Evolutionary conservation across 2,329 filamentous ascomycete genomes (phyloP), one percentile per base, ranked within the genome.

Genomic region (Colletotrichum somersetense): DNA sequence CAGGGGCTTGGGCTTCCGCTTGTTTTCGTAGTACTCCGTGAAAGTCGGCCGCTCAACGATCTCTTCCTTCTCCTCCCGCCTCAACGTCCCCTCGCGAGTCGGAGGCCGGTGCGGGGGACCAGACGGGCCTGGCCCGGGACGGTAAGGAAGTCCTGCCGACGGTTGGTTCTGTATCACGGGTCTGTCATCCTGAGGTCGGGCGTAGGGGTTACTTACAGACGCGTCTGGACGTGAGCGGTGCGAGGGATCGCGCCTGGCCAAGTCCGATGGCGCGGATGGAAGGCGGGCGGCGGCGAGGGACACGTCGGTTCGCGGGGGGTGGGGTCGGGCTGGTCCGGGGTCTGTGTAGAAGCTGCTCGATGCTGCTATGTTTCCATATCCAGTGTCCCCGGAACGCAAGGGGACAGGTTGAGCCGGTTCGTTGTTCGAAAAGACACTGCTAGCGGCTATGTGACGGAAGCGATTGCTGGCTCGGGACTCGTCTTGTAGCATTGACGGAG

Each of bases 131-230:
- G 35, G 20, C 6, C 23, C 16, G 23, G 55, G 2, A 11, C 40
- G 10, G 18, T 18, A 53, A 57, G 30, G 30, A 14, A 23, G 3
- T 18, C 18, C 38, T 35, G 20, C 16, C 35, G 62, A 26, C 38
- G 61, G 20, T 26, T 40, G 20, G 20, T 72, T 59, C 58, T 70
- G 70, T 52, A 67, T 72, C 59, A 72, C 40, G 53, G 61, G 40
- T 44, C 40, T 62, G 66, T 72, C 44, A 72, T 56, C 55, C 55
- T 16, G 53, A 55, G 38, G 59, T 14, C 40, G 30, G 61, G 53
- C 20, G 44, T 48, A 40, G 53, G 59, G 66, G 6, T 23, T n/a
- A 72, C 70, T 72, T 46, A 72, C 69, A 23, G 56, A 35, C 52
- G 59, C 66, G 59, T 50, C 62, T 16, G 33, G 44, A 33, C 38